A percentile compares a stretch with the other conserved stretches of the same genome.
Evolutionary conservation across 1,284 basidiomycete genomes (phyloP).

Genomic region (Hemileia vastatrix): DNA sequence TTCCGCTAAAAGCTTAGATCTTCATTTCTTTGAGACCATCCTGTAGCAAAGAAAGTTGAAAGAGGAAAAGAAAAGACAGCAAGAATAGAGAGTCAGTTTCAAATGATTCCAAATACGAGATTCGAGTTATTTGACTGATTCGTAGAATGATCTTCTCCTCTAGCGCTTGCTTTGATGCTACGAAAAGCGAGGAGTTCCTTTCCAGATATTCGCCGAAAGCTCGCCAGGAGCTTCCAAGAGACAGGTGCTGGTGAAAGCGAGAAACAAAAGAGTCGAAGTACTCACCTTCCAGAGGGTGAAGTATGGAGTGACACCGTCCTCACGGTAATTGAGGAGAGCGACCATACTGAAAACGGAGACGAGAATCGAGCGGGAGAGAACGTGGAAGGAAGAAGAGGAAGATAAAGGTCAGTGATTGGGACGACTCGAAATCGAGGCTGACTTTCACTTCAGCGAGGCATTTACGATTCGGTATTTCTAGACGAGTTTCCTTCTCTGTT

Average conservation of each 20-base stretch:
- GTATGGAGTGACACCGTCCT: conserved; percentile 58
- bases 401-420: not conserved
- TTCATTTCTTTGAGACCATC: conserved; percentile 8
- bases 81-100: not conserved
- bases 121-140: too few relatives aligned
- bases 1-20: not conserved
- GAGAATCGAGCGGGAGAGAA: conserved; percentile 23
- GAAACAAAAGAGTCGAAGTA: not conserved
- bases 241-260: not conserved
- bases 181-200: too few relatives aligned
- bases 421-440: too few relatives aligned
- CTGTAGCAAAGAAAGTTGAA: not conserved
- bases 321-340: conserved; percentile 47
- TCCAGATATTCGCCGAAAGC: too few relatives aligned
- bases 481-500: too few relatives aligned
- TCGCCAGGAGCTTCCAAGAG: too few relatives aligned
- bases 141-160: too few relatives aligned
- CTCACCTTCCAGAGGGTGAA: conserved; percentile 76
- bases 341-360: conserved; percentile 48
- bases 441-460: too few relatives aligned
- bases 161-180: too few relatives aligned
- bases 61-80: not conserved
- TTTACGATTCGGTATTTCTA: too few relatives aligned
- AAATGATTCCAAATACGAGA: not conserved
- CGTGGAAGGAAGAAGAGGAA: not conserved